Evolutionary conservation across 208 protist species (phyloP).

Genomic region (Acanthamoeba quina): DNA sequence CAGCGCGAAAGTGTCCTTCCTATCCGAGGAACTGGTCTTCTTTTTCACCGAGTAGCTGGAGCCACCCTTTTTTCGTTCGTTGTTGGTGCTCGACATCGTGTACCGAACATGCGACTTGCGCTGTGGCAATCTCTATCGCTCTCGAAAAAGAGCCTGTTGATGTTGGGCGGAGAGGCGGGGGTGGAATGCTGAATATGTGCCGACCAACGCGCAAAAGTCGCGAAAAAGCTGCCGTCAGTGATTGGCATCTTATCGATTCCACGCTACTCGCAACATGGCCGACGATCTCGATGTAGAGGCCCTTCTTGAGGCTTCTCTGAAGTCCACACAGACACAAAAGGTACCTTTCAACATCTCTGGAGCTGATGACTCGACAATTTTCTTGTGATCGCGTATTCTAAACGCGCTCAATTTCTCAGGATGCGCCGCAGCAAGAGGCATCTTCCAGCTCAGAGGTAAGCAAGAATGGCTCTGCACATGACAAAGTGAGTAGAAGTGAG

Average conservation of each 20-base stretch:
- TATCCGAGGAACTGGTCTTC: neutral
- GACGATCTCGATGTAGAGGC: conserved; percentile 74
- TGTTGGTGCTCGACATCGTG: neutral
- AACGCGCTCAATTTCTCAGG: neutral
- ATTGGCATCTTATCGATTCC: neutral
- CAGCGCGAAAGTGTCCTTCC: neutral
- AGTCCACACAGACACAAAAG: conserved; percentile 7
- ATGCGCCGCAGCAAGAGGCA: neutral
- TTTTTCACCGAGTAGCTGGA: neutral
- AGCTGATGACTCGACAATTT: no score
- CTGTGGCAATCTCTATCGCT: neutral
- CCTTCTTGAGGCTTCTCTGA: conserved; percentile 67
- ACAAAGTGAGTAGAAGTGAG: conserved; percentile 23
- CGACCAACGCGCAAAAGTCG: neutral
- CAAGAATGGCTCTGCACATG: neutral
- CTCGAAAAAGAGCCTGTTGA: neutral
- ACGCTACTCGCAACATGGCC: conserved; percentile 36
- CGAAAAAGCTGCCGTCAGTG: neutral
- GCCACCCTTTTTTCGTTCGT: neutral
- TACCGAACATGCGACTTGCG: neutral
- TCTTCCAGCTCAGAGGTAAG: neutral
- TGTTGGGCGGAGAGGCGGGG: neutral
- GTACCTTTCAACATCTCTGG: neutral
- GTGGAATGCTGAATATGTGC: no score
- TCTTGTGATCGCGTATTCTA: no score